phyloP scores from a whole-genome alignment of 2,329 filamentous ascomycete species.

The Tolypocladium ovalisporum region DNA sequence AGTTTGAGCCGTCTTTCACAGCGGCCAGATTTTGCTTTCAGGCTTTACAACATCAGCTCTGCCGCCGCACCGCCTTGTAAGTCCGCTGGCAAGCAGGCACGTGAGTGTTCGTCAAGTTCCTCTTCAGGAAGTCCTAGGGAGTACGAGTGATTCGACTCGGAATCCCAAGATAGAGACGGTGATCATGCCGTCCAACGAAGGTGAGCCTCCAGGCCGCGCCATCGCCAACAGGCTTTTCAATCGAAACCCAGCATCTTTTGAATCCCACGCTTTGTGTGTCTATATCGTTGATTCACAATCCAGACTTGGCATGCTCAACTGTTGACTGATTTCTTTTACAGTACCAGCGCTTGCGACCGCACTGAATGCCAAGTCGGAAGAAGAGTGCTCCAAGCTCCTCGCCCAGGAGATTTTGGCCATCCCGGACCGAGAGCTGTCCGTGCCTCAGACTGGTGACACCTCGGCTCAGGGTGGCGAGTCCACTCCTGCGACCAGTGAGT shows the following conservation, averaged over 20 bases:
- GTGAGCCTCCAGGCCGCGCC: background rate
- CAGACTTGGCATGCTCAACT: background rate
- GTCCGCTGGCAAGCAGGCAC: background rate
- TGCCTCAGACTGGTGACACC: background rate
- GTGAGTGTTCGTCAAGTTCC: background rate
- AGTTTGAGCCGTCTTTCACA: background rate
- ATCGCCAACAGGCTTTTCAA: background rate
- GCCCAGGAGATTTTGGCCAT: slow-evolving; percentile 13
- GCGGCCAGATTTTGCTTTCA: background rate
- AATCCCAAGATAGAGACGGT: background rate
- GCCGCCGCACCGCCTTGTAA: background rate
- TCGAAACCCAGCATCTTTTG: background rate
- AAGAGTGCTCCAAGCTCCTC: slow-evolving; percentile 13
- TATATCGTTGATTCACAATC: no score
- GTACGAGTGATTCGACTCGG: background rate
- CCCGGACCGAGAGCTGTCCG: slow-evolving; percentile 12
- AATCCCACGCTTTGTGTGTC: background rate
- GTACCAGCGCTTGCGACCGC: background rate
- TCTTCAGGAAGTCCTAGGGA: background rate
- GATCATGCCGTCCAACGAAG: slow-evolving; percentile 1
- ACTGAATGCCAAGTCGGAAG: slow-evolving; percentile 12
- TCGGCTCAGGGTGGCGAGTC: background rate
- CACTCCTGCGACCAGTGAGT: background rate
- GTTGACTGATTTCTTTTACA: background rate
- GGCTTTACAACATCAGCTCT: no score